A percentile compares a stretch with the other conserved stretches of the same genome.
These are phyloP conservation scores for Grifola frondosa DNA, from an alignment of 1,284 basidiomycete genomes.

Conservation along the genomic window DNA sequence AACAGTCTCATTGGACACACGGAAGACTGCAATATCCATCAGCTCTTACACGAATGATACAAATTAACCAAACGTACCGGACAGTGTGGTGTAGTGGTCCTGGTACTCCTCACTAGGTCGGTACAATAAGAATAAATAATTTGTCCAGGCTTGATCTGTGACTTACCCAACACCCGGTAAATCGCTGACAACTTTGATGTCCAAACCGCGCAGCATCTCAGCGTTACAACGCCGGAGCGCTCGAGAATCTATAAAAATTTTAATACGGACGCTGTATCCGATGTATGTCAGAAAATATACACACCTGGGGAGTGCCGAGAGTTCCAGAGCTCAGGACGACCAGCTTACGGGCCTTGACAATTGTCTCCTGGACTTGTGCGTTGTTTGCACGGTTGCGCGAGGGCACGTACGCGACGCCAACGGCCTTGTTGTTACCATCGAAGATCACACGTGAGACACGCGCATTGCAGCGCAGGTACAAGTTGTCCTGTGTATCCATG, in stretches of 20 bases:
- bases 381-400: conserved; percentile 56
- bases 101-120: conserved; percentile 63
- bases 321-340: conserved; percentile 68
- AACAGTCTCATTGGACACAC: conserved; percentile 62
- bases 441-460: conserved; percentile 71
- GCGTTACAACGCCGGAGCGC: conserved; percentile 63
- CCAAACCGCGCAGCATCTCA: conserved; percentile 52
- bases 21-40: conserved; percentile 49
- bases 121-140: too few relatives aligned
- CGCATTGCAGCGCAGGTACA: conserved; percentile 61
- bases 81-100: conserved; percentile 71
- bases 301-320: conserved; percentile 58
- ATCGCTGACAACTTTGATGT: conserved; percentile 64
- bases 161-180: conserved; percentile 68
- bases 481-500: conserved; percentile 64
- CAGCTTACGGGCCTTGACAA: conserved; percentile 61
- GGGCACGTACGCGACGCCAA: conserved; percentile 69
- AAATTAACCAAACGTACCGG: conserved; percentile 39
- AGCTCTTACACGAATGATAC: neutral
- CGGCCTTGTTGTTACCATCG: conserved; percentile 66
- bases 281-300: neutral
- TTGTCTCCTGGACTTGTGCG: conserved; percentile 57
- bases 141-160: too few relatives aligned
- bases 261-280: neutral
- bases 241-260: conserved; percentile 53